Evolutionary conservation across 2,329 filamentous ascomycete genomes (phyloP).

Genomic region (Cladosporium sp.): DNA sequence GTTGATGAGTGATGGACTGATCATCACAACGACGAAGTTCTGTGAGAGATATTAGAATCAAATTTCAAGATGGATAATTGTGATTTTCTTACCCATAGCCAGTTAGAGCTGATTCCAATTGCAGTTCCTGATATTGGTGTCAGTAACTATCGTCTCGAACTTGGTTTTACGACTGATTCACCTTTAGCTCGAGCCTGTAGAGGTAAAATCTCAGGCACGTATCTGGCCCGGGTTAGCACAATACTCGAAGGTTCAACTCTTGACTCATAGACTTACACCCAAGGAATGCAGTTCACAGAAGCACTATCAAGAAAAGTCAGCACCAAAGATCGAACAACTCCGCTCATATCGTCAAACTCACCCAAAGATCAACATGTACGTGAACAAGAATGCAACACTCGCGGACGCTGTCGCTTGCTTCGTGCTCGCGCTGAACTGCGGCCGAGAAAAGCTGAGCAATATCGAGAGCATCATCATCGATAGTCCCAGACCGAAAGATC

Average conservation of each 20-base stretch:
- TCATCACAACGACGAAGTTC: conserved; percentile 52
- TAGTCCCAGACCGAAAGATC: conserved; percentile 30
- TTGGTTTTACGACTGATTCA: background rate
- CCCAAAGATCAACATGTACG: conserved; percentile 31
- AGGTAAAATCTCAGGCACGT: conserved; percentile 47
- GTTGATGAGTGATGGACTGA: conserved; percentile 47
- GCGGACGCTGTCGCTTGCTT: conserved; percentile 38
- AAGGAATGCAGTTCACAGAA: conserved; percentile 46
- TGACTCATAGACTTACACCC: conserved; percentile 38
- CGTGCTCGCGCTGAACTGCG: background rate
- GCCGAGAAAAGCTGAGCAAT: conserved; percentile 39
- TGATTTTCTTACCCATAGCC: conserved; percentile 34
- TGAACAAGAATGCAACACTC: conserved; percentile 50
- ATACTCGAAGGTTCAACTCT: background rate
- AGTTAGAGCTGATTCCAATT: conserved; percentile 47
- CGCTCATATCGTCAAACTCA: background rate
- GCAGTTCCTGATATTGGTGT: conserved; percentile 34
- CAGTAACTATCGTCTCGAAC: background rate
- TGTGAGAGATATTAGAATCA: background rate
- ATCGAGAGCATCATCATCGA: conserved; percentile 40
- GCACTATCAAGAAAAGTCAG: conserved; percentile 38
- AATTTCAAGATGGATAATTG: background rate
- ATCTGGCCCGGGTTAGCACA: conserved; percentile 24
- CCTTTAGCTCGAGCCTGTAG: conserved; percentile 47
- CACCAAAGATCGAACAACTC: background rate